Percentiles rank a stretch among this genome's conserved stretches.
phyloP scores from a whole-genome alignment of 116 monocot genomes.

The Posidonia oceanica region DNA sequence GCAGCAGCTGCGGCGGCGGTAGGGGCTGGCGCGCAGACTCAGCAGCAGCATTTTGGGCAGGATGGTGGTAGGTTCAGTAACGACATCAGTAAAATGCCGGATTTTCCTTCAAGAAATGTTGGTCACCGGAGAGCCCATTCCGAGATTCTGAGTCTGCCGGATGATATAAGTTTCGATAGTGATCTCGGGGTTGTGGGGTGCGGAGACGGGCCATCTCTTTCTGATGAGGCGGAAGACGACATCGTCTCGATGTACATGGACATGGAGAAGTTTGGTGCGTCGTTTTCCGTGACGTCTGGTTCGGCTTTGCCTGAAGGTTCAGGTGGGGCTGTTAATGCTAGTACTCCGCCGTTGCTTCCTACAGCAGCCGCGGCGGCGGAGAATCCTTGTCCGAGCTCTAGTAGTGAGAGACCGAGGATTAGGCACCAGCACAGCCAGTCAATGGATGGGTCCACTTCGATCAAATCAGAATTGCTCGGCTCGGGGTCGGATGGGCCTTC shows the following conservation, averaged over 20 bases:
- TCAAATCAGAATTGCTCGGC: constrained; percentile 37
- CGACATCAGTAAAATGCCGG: constrained; percentile 47
- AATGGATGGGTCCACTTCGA: constrained; percentile 35
- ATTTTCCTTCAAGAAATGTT: constrained; percentile 27
- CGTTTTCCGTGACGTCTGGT: constrained; percentile 14
- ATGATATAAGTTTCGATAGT: constrained; percentile 71
- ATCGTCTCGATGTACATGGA: constrained; percentile 77
- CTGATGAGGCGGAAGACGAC: constrained; percentile 76
- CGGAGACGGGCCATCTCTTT: constrained; percentile 40
- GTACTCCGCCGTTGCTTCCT: background rate
- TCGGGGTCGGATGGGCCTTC: constrained; percentile 22
- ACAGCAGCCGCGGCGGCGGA: background rate
- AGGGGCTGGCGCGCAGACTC: background rate
- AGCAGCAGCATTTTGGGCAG: no score
- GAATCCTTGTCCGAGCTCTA: constrained; percentile 7
- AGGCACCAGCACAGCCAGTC: constrained; percentile 91
- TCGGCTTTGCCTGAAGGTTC: background rate
- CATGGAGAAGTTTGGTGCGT: constrained; percentile 42
- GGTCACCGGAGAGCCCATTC: constrained; percentile 83
- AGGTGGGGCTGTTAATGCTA: background rate
- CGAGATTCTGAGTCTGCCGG: constrained; percentile 88
- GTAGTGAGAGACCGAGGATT: constrained; percentile 25
- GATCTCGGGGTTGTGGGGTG: constrained; percentile 60
- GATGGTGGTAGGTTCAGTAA: constrained; percentile 1
- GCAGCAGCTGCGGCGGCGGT: background rate